phyloP scores from a whole-genome alignment of 1,284 basidiomycete species.

The Lignosus rhinocerotis region DNA sequence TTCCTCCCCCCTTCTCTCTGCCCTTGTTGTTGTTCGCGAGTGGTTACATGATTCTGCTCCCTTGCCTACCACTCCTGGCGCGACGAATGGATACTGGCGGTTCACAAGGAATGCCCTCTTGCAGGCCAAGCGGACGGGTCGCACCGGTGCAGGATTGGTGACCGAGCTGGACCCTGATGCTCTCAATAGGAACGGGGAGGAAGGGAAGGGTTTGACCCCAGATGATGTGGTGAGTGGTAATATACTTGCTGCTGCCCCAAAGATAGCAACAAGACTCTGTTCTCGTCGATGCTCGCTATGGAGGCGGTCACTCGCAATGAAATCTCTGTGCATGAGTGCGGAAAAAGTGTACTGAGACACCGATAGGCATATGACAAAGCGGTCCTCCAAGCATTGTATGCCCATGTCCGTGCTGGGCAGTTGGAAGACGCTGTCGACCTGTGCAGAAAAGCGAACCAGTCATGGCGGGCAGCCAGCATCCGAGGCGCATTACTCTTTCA shows the following conservation, averaged over 20 bases:
- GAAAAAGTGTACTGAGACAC: background rate
- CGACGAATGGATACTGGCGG: conserved; percentile 75
- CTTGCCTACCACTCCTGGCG: conserved; percentile 57
- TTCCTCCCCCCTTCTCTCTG: conserved; percentile 63
- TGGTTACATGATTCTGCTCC: conserved; percentile 77
- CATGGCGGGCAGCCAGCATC: conserved; percentile 89
- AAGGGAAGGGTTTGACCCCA: conserved; percentile 56
- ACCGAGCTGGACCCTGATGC: conserved; percentile 76
- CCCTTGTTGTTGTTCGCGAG: conserved; percentile 78
- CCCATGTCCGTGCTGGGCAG: conserved; percentile 79
- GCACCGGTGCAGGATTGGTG: conserved; percentile 52
- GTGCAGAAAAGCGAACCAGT: conserved; percentile 82
- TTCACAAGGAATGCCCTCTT: conserved; percentile 78
- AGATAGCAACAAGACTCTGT: no score
- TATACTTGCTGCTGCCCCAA: background rate
- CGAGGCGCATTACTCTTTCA: conserved; percentile 77
- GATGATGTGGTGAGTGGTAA: conserved; percentile 66
- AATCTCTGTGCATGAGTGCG: background rate
- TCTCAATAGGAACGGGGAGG: conserved; percentile 42
- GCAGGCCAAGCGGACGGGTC: conserved; percentile 60
- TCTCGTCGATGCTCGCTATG: no score
- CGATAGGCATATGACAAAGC: conserved; percentile 75
- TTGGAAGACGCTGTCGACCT: conserved; percentile 83
- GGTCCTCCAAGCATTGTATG: conserved; percentile 73
- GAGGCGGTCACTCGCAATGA: background rate